Conservation (phyloP, 208 protist genomes). For the Angomonas desouzai region DNA sequence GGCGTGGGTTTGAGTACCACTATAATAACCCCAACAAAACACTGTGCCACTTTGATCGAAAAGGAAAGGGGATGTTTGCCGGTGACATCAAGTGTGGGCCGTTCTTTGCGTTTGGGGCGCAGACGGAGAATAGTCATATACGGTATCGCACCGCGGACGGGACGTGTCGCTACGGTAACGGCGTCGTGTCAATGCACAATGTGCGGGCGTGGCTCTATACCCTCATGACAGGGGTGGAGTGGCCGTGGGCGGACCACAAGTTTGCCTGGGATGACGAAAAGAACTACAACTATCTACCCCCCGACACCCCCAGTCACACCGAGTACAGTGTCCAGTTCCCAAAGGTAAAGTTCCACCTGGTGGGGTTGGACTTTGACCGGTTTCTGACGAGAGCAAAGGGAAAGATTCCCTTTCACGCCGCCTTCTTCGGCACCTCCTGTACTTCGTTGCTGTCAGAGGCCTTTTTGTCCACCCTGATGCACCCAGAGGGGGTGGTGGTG, state of each 20-base stretch:
- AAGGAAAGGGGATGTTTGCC: conserved; percentile 58
- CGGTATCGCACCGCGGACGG: conserved; percentile 69
- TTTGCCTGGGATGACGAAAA: conserved; percentile 84
- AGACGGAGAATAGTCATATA: conserved; percentile 69
- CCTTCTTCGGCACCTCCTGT: conserved; percentile 77
- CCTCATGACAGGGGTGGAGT: conserved; percentile 65
- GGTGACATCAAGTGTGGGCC: conserved; percentile 88
- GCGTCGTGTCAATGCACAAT: conserved; percentile 88
- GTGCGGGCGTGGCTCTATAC: conserved; percentile 87
- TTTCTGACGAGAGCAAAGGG: conserved; percentile 47
- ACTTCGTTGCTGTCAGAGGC: conserved; percentile 61
- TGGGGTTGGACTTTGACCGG: conserved; percentile 72
- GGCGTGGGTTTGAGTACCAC: conserved; percentile 65
- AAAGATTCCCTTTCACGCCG: conserved; percentile 52
- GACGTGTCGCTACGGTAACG: conserved; percentile 87
- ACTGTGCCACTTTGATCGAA: conserved; percentile 75
- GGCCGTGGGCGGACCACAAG: conserved; percentile 85
- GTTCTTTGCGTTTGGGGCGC: conserved; percentile 75
- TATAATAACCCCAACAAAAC: conserved; percentile 86
- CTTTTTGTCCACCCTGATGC: conserved; percentile 49
- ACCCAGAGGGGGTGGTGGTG: conserved; percentile 50
- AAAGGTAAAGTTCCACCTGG: conserved; percentile 65
- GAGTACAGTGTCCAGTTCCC: conserved; percentile 54
- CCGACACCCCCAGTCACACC: conserved; percentile 53
- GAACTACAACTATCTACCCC: conserved; percentile 84